Percentiles rank a stretch among this genome's conserved stretches.
Evolutionary conservation across 805 yeast genomes (phyloP).

Genomic region (Wickerhamiella occidentalis): DNA sequence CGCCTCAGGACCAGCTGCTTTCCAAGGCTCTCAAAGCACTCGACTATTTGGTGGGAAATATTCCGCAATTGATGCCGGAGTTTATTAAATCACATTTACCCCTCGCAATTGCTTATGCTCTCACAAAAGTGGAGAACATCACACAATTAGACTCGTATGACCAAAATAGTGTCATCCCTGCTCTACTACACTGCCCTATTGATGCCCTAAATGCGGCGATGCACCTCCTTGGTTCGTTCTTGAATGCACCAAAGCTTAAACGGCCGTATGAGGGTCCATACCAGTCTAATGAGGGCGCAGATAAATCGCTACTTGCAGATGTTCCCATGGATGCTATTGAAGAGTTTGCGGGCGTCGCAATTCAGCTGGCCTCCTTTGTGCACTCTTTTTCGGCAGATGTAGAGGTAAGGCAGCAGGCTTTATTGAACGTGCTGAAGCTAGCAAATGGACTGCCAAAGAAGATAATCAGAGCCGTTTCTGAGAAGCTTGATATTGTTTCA

Average conservation of each 20-base stretch:
- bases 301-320: neutral
- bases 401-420: conserved; percentile 16
- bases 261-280: conserved; percentile 17
- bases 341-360: conserved; percentile 7
- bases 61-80: conserved; percentile 13
- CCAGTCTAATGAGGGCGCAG: neutral
- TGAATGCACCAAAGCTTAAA: conserved; percentile 15
- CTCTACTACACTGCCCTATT: conserved; percentile 15
- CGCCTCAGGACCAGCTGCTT: conserved; percentile 15
- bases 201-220: conserved; percentile 16
- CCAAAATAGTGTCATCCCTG: conserved; percentile 10
- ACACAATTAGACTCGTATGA: neutral
- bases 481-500: conserved; percentile 10
- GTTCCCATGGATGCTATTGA: conserved; percentile 1
- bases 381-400: conserved; percentile 16
- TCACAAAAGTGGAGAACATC: conserved; percentile 10
- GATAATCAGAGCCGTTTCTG: conserved; percentile 3
- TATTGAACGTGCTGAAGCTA: conserved; percentile 19
- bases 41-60: conserved; percentile 11
- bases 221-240: conserved; percentile 13
- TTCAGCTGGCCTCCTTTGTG: conserved; percentile 14
- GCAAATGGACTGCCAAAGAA: conserved; percentile 13
- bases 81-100: conserved; percentile 11
- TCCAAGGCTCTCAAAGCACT: conserved; percentile 15
- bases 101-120: conserved; percentile 12